Conservation (phyloP, 345 rosid genomes). For the Gossypioides kirkii region DNA sequence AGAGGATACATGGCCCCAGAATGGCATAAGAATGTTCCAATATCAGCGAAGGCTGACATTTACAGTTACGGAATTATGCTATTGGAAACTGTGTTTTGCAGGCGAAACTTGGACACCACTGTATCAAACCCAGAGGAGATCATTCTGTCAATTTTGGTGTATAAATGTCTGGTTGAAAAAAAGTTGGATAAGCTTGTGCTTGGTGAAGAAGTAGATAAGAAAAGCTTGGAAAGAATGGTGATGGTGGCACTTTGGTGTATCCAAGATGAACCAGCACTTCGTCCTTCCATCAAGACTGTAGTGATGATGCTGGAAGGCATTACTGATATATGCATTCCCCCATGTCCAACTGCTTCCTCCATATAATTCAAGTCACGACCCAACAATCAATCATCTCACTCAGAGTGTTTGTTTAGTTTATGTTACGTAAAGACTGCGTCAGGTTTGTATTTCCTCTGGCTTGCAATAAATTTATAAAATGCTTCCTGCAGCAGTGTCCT, state of each 20-base stretch:
- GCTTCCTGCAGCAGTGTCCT: not conserved
- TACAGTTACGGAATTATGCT: conserved; percentile 25
- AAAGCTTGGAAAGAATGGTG: conserved; percentile 18
- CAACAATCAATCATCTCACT: not conserved
- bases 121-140: not conserved
- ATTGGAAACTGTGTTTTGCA: conserved; percentile 22
- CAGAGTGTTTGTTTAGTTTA: not conserved
- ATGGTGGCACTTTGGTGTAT: conserved; percentile 27
- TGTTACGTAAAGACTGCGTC: too few species aligned
- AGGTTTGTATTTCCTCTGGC: too few species aligned
- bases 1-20: conserved; percentile 48
- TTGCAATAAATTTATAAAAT: not conserved
- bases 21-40: conserved; percentile 27
- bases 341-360: conserved; percentile 10
- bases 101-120: conserved; percentile 6
- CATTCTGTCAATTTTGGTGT: conserved; percentile 18
- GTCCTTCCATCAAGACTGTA: conserved; percentile 20
- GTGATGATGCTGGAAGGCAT: conserved; percentile 24
- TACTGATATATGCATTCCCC: conserved; percentile 14
- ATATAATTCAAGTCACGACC: not conserved
- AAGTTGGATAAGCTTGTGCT: conserved; percentile 8
- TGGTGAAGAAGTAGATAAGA: conserved; percentile 19
- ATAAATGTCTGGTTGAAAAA: conserved; percentile 13
- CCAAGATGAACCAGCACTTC: conserved; percentile 22
- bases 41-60: conserved; percentile 21